Evolutionary conservation across 2,329 filamentous ascomycete species (phyloP).

Genomic region (Aspergillus fructus): DNA sequence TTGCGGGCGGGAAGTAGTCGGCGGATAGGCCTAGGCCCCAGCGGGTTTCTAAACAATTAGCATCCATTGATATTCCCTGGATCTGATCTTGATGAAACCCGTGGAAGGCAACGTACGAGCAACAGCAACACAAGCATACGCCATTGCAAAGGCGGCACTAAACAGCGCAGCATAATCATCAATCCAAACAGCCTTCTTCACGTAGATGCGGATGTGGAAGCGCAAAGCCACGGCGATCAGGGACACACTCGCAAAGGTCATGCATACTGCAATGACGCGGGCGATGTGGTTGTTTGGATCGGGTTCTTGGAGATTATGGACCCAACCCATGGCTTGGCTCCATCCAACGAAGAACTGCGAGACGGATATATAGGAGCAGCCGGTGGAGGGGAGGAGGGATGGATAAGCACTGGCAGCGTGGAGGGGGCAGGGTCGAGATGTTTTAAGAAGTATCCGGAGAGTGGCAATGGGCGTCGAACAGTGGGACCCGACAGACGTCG

Average conservation of each 20-base stretch:
- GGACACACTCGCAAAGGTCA: constrained; percentile 23
- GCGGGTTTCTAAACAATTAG: background rate
- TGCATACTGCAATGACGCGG: constrained; percentile 22
- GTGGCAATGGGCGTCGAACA: too few species aligned
- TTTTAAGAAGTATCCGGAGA: too few species aligned
- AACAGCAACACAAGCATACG: constrained; percentile 19
- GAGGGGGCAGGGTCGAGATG: too few species aligned
- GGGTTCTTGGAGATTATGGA: constrained; percentile 25
- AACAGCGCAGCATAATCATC: constrained; percentile 28
- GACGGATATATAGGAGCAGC: too few species aligned
- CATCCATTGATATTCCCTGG: too few species aligned
- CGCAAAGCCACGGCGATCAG: constrained; percentile 24
- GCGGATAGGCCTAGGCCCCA: background rate
- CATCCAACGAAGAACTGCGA: too few species aligned
- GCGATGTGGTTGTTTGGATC: constrained; percentile 23
- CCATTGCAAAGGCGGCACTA: constrained; percentile 20
- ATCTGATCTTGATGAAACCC: too few species aligned
- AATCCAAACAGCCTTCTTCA: constrained; percentile 21
- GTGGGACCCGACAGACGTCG: too few species aligned
- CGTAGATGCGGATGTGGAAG: constrained; percentile 24
- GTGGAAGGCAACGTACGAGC: constrained; percentile 21
- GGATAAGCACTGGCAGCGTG: too few species aligned
- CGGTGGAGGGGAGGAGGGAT: too few species aligned
- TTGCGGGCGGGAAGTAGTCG: background rate
- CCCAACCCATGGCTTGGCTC: constrained; percentile 26